Evolutionary conservation across 2,329 filamentous ascomycete species (phyloP).

Genomic region (Pezicula carpinea): DNA sequence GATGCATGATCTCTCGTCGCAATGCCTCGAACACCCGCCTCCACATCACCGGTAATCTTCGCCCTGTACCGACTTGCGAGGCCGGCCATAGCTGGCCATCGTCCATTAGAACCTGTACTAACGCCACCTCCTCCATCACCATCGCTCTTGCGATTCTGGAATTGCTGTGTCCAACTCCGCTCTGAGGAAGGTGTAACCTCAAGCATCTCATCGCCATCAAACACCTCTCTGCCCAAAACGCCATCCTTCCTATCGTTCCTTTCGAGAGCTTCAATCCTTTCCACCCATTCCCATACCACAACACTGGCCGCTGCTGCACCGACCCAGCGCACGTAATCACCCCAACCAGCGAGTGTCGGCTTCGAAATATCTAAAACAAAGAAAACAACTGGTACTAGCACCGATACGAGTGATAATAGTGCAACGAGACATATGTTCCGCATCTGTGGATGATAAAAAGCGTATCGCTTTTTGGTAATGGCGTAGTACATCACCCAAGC

Average conservation of each 20-base stretch:
- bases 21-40: conserved; percentile 5
- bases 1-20: neutral
- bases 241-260: conserved; percentile 70
- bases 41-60: conserved; percentile 17
- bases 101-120: conserved; percentile 19
- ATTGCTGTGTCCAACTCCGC: conserved; percentile 33
- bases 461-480: conserved; percentile 64
- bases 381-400: conserved; percentile 69
- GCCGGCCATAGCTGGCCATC: conserved; percentile 40
- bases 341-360: conserved; percentile 66
- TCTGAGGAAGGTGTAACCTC: conserved; percentile 57
- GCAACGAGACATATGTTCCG: conserved; percentile 65
- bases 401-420: conserved; percentile 56
- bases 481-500: conserved; percentile 73
- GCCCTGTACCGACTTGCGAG: conserved; percentile 23
- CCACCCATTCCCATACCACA: conserved; percentile 80
- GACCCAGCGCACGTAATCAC: conserved; percentile 73
- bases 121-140: conserved; percentile 20
- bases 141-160: conserved; percentile 29
- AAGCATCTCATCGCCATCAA: conserved; percentile 71
- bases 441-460: conserved; percentile 70
- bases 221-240: conserved; percentile 65
- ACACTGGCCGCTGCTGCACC: conserved; percentile 70
- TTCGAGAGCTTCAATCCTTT: conserved; percentile 69
- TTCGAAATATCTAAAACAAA: conserved; percentile 71